Evolutionary conservation across 805 yeast species (phyloP).

Genomic region (Candida railenensis): DNA sequence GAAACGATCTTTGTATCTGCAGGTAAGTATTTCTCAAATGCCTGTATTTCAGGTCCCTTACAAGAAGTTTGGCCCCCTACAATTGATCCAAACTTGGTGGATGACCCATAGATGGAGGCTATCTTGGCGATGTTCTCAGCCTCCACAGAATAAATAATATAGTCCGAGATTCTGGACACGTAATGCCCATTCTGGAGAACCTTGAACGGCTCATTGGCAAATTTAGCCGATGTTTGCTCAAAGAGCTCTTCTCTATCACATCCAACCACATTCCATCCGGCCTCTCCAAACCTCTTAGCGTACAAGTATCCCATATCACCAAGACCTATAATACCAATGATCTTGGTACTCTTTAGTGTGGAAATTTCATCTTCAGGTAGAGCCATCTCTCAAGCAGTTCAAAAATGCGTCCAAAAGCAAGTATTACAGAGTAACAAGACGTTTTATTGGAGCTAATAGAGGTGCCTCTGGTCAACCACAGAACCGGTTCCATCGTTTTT

Average conservation of each 20-base stretch:
- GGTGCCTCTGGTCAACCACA: too few species aligned
- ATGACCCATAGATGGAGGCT: slow-evolving; percentile 77
- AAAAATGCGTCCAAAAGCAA: too few species aligned
- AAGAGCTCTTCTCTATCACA: slow-evolving; percentile 76
- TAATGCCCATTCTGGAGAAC: slow-evolving; percentile 77
- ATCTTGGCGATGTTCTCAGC: slow-evolving; percentile 79
- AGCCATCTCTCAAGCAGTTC: too few species aligned
- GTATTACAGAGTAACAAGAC: too few species aligned
- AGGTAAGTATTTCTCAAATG: slow-evolving; percentile 78
- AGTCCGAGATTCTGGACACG: slow-evolving; percentile 81
- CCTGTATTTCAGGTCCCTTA: slow-evolving; percentile 83
- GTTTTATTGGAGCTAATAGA: too few species aligned
- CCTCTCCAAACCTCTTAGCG: slow-evolving; percentile 71
- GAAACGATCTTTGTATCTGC: slow-evolving; percentile 78
- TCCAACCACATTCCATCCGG: slow-evolving; percentile 89
- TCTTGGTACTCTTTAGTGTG: slow-evolving; percentile 33
- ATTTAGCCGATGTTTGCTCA: slow-evolving; percentile 43
- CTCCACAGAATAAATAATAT: slow-evolving; percentile 87
- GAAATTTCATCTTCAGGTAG: neutral
- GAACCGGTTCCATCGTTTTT: too few species aligned
- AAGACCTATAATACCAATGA: slow-evolving; percentile 87
- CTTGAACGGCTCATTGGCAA: slow-evolving; percentile 44
- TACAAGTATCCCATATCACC: slow-evolving; percentile 97
- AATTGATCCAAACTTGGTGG: slow-evolving; percentile 81
- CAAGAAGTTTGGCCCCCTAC: slow-evolving; percentile 99